Percentiles rank a stretch among this genome's conserved stretches.
Conservation (phyloP, 768 basidiomycete genomes). For the Tricholoma sp. region DNA sequence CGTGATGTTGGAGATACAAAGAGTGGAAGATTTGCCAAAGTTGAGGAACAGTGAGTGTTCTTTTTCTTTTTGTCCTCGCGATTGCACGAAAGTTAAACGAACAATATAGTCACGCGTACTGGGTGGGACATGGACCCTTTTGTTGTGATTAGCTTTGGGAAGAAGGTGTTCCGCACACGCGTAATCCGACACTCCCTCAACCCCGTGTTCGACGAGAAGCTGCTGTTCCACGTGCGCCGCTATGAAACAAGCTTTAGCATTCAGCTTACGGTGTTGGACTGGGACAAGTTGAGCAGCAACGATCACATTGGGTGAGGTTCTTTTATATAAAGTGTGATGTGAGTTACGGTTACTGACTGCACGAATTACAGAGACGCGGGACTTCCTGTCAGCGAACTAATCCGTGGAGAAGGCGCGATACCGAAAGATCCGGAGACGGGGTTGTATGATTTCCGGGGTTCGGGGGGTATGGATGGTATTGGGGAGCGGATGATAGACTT, state of each 20-base stretch:
- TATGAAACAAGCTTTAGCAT: slow-evolving; percentile 79
- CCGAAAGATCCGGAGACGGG: slow-evolving; percentile 57
- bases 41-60: slow-evolving; percentile 75
- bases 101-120: slow-evolving; percentile 66
- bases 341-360: not conserved
- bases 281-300: slow-evolving; percentile 91
- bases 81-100: not conserved
- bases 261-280: slow-evolving; percentile 85
- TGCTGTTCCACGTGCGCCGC: slow-evolving; percentile 89
- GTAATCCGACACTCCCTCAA: slow-evolving; percentile 79
- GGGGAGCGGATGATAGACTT: slow-evolving; percentile 74
- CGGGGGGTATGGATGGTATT: slow-evolving; percentile 27
- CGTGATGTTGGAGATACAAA: slow-evolving; percentile 88
- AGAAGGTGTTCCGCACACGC: slow-evolving; percentile 93
- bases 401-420: slow-evolving; percentile 50
- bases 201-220: slow-evolving; percentile 92
- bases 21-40: slow-evolving; percentile 79
- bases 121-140: slow-evolving; percentile 99
- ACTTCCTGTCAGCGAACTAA: slow-evolving; percentile 2
- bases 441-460: slow-evolving; percentile 43
- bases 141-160: slow-evolving; percentile 92
- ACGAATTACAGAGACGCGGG: not conserved
- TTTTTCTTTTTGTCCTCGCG: not conserved
- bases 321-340: no score
- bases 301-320: slow-evolving; percentile 81